Evolutionary conservation across 768 basidiomycete species (phyloP), one percentile per base, ranked within the genome.

Genomic region (Tylopilus plumbeoviolaceoides): DNA sequence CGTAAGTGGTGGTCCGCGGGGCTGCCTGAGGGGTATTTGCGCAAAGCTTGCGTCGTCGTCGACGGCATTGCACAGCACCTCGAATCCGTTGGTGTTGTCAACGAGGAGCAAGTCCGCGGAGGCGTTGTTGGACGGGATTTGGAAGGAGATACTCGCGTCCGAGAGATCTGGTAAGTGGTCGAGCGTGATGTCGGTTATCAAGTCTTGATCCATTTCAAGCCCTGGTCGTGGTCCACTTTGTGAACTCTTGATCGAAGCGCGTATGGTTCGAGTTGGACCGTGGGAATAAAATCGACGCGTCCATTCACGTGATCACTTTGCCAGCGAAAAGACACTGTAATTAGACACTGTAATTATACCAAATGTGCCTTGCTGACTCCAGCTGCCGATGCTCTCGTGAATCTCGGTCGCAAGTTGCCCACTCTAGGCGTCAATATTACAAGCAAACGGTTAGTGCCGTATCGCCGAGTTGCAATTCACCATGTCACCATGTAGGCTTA

Each of bases 131-230:
- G 67, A 66, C 4, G 86, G 75, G 25, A 85, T 75, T 58, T 83
- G 75, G 57, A 81, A 79, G 15, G 74, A 77, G 7, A 65, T 63
- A 36, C 68, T 70, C 7, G 68, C 60, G 8, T 69, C 67, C 4
- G 84, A 82, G 47, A 75, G 62, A 55, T 84, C 81, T 38, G 82
- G 82, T 25, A 83, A 60, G 64, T 82, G 78, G 61, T 78, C 73
- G 44, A 77, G 65, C 51, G 80, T 84, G 20, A 80, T 65, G 66
- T 74, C 72, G 38, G 67, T 65, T 18, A 68, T 62, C 57, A 60
- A 66, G 57, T 61, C 58, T 17, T 59, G 53, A 25, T 56, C 53
- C 58, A 63, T 57, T 5, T 28, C 36, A 1, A n/a, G 0, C 49
- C 59, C 23, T 23, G 38, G 50, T 55, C 44, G 57, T 46, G 23